These are phyloP conservation scores for Theobroma cacao DNA, from an alignment of 345 rosid genomes.

Conservation along the genomic window DNA sequence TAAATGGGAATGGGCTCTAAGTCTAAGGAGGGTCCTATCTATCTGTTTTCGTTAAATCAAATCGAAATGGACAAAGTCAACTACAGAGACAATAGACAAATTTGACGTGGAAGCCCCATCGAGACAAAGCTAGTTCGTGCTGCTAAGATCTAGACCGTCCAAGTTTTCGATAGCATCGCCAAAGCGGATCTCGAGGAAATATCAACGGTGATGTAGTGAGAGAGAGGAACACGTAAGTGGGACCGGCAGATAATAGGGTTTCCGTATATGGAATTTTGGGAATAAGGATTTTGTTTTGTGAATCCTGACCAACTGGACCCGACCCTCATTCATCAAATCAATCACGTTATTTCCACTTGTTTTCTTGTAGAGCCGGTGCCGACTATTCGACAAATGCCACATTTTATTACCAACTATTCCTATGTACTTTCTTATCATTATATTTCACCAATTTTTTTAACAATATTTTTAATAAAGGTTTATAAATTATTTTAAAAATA, in stretches of 20 bases:
- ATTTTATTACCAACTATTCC: neutral
- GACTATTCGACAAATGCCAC: conserved; percentile 5
- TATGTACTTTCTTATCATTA: neutral
- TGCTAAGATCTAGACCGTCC: conserved; percentile 19
- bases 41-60: too few species aligned
- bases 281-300: neutral
- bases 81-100: neutral
- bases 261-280: conserved; percentile 15
- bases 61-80: conserved; percentile 14
- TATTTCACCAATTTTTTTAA: neutral
- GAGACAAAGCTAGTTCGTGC: neutral
- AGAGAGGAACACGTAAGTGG: conserved; percentile 23
- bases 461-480: too few species aligned
- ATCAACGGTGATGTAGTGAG: conserved; percentile 20
- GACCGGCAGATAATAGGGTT: neutral
- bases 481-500: neutral
- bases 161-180: neutral
- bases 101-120: neutral
- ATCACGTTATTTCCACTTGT: conserved; percentile 15
- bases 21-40: too few species aligned
- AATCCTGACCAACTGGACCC: neutral
- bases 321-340: conserved; percentile 14
- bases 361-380: conserved; percentile 21
- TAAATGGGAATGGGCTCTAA: too few species aligned
- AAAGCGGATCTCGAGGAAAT: neutral